Base-by-base conservation (phyloP, 1,284 basidiomycete species). In the Trametes sp. region DNA sequence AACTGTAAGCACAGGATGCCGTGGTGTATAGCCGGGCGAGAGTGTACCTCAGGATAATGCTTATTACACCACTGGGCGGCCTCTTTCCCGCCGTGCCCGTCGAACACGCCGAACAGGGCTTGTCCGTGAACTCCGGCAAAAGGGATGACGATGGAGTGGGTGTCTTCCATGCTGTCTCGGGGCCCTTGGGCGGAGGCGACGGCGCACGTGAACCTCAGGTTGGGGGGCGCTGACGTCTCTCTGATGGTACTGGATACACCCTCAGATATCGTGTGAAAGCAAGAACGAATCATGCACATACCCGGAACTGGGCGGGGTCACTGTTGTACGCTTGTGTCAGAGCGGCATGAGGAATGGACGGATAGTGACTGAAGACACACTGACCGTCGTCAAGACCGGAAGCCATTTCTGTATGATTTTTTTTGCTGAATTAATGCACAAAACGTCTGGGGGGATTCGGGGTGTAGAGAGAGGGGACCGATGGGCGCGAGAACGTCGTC, bases 11-110 rank as follows among this genome's bases (percentile, higher is more conserved):
- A 46, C 11, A 11, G 4, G 24, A 11, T 2, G 24, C 9, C 24
- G 60, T 31, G 24, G 19, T n/a, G 21, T 23, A 41, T 46, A 16
- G 24, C 41, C 23, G 8, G 24, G 16, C 1, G 13, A 29, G 6
- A 16, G 8, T 28, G n/a, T 13, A 56, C 54, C 23, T n/a, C 14
- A 4, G 42, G n/a, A 36, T 56, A 98, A 77, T 99, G 90, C 70
- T 88, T 84, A n/a, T 96, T 96, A 77, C 98, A 99, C 96, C 96
- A 99, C 75, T 99, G 97, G n/a, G 98, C 98, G n/a, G 97, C 95
- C 74, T 98, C 94, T 75, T 98, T 98, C n/a, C 98, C 98, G 0
- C 98, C 98, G 74, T 99, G 98, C 4, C 98, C 98, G 71, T 99
- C 98, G 73, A 99, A 99, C 36, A 99, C 89, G 9, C 95, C 96